These are phyloP conservation scores for Aurifilum marmelostoma DNA, from an alignment of 2,329 filamentous ascomycete genomes.

Conservation along the genomic window DNA sequence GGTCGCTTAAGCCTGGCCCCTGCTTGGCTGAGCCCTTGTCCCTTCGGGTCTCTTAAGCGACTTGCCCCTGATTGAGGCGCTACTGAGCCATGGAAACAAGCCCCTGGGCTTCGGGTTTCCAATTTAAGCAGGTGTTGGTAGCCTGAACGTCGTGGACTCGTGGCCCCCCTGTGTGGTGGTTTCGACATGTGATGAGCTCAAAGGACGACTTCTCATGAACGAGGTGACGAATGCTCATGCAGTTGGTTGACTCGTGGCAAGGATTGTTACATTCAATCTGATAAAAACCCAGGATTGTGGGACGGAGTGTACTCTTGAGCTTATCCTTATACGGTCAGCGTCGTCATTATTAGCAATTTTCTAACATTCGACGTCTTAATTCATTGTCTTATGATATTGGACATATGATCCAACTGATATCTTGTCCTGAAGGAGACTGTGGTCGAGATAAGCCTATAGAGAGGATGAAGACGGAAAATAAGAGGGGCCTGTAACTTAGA, in stretches of 20 bases:
- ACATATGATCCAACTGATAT: too few species aligned
- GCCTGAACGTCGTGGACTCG: background rate
- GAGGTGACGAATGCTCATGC: background rate
- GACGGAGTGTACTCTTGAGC: background rate
- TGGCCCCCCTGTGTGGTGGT: background rate
- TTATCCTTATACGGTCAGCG: background rate
- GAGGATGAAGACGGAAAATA: background rate
- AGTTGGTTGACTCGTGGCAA: background rate
- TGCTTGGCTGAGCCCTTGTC: background rate
- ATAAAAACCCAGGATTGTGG: background rate
- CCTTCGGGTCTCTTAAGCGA: background rate
- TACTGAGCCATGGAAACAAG: background rate
- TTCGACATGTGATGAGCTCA: background rate
- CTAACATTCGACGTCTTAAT: too few species aligned
- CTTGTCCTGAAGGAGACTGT: background rate
- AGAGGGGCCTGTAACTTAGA: background rate
- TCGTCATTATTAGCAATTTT: background rate
- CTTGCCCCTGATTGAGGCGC: constrained; percentile 1
- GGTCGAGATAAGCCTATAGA: background rate
- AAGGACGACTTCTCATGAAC: background rate
- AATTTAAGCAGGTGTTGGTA: background rate
- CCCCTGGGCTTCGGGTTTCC: background rate
- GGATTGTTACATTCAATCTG: background rate
- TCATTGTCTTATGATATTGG: too few species aligned
- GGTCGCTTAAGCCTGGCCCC: background rate